Evolutionary conservation across 2,329 filamentous ascomycete species (phyloP), one percentile per base, ranked within the genome.

Genomic region (Botrytis pseudocinerea): DNA sequence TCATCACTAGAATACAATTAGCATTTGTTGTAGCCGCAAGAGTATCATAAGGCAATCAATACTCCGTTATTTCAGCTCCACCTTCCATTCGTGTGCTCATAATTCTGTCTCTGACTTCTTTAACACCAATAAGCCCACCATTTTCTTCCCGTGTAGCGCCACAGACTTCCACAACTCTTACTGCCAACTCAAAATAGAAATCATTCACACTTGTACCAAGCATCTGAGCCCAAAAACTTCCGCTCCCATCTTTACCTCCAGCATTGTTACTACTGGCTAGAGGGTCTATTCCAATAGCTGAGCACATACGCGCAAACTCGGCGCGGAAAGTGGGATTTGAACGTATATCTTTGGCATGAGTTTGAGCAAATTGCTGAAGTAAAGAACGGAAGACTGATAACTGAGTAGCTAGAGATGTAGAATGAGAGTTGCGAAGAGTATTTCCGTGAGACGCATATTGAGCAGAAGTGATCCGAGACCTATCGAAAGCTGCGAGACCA

Each of bases 251-350:
- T 64, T 83, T 84, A 60, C 82, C 82, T 75, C 85, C 85, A 70
- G 85, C 85, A 77, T 85, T 80, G 79, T 86, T 89, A 78, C 85
- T 87, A 73, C 88, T 90, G n/a, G 94, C 94, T 28, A 99, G 87
- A 2, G 96, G 97, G 82, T 99, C 96, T 20, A 99, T 94, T 66
- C 96, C 96, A 77, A 99, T 98, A 75, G 95, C 94, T 79, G 94
- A 90, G 84, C 96, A 99, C 96, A 99, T 99, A 82, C 95, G 94
- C 4, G 96, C 95, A 81, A 99, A 99, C 83, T 99, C 95, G 48
- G 95, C 94, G 75, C 96, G 93, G 83, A 99, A 99, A 14, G 90
- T 92, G 9, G 96, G 96, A 82, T 98, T 95, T 3, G 94, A 97
- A 76, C 95, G 95, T 74, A 99, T 99, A 79, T 97, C 96, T 81